Base-by-base conservation (phyloP, 2,329 filamentous ascomycete species). In the Phialophora macrospora region DNA sequence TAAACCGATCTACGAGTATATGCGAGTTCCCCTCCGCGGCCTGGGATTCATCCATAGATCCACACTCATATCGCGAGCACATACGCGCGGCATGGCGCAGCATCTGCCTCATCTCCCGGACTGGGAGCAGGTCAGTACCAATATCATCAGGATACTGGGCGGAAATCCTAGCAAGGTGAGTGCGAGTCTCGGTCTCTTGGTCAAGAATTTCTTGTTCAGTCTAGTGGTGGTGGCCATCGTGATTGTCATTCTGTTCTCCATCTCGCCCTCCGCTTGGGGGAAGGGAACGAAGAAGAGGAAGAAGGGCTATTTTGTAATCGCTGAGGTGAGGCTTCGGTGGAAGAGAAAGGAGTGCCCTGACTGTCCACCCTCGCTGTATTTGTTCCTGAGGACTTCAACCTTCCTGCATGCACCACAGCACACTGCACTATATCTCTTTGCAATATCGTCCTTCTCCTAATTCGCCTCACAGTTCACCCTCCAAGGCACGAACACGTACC, bases 401-500 rank as follows among this genome's bases (percentile, higher is more conserved):
- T 51, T 5, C 4, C 48, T 51, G 4, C 48, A 22, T 51, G 48
- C 22, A 22, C 22, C 4, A 11, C n/a, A 24, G 22, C 46, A 24
- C 20, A 3, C 20, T 3, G 7, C 8, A 22, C 46, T 20, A 22
- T 22, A 1, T 14, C 12, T 12, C 20, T 51, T 20, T 24, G 9
- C 34, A 41, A 30, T 38, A 8, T 20, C 17, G 51, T 63, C 46
- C 38, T 49, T 22, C 34, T 52, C 5, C 48, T 61, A 28, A 38
- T 9, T 26, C 57, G 65, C 20, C 12, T 26, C 49, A 32, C 67
- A 85, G 84, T 88, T 88, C 74, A 85, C 85, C 0, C 76, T 88
- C n/a, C 87, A 88, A 83, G 87, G 86, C 68, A 97, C 95, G 71
- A 99, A 99, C 77, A 99, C 95, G 38, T 99, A 99, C 77, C 85